These are phyloP conservation scores for Aspergillus ellipticus DNA, from an alignment of 495 filamentous ascomycete species.

Conservation along the genomic window DNA sequence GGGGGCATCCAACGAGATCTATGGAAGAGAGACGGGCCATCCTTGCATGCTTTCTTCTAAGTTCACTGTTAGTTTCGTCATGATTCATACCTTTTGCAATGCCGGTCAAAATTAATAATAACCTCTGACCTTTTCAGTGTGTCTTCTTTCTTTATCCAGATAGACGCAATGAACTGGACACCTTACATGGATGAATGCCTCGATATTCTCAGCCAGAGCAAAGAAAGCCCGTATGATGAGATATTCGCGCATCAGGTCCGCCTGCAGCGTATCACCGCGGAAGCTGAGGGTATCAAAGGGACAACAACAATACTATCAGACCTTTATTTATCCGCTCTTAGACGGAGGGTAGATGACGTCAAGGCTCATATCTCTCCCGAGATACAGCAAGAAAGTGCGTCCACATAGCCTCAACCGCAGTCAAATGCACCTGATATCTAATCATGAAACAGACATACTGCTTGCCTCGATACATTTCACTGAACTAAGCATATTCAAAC, in stretches of 20 bases:
- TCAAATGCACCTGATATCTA: not conserved
- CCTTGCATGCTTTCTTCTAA: constrained; percentile 44
- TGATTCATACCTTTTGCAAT: not conserved
- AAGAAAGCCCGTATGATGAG: constrained; percentile 15
- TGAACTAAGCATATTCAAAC: not conserved
- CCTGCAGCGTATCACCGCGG: constrained; percentile 9
- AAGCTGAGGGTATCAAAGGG: not conserved
- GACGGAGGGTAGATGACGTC: not conserved
- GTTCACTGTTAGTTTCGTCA: constrained; percentile 11
- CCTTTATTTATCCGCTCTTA: not conserved
- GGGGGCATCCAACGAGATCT: constrained; percentile 13
- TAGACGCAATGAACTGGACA: constrained; percentile 33
- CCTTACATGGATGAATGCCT: constrained; percentile 36
- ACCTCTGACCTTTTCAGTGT: constrained; percentile 15
- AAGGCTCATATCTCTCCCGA: not conserved
- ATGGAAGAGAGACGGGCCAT: constrained; percentile 44
- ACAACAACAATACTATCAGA: not conserved
- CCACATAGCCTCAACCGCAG: too few relatives aligned
- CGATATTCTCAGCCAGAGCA: constrained; percentile 14
- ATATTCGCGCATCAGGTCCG: constrained; percentile 15
- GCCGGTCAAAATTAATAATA: not conserved
- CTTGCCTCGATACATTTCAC: not conserved
- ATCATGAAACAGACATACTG: not conserved
- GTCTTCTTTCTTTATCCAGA: constrained; percentile 27
- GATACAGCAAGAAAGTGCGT: not conserved